These are phyloP conservation scores for Diversispora eburnea DNA, from an alignment of 192 early-diverging fungal species.

Conservation along the genomic window DNA sequence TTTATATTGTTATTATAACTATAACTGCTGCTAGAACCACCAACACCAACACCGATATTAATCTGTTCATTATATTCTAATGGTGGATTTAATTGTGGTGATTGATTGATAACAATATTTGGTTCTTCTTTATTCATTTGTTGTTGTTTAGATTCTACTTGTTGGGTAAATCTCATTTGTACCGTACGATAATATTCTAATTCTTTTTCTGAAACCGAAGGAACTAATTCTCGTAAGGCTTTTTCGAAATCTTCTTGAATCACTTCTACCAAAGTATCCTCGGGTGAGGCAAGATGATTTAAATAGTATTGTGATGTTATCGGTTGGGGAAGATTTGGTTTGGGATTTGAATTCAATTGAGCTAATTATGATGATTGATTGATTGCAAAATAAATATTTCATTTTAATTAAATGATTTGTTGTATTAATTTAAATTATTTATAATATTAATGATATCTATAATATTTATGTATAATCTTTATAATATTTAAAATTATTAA, in stretches of 20 bases:
- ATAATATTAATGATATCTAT: not conserved
- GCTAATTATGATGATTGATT: constrained; percentile 20
- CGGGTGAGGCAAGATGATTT: constrained; percentile 69
- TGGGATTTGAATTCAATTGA: constrained; percentile 28
- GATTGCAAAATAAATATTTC: too few species aligned
- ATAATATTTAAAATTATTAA: not conserved
- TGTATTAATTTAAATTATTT: not conserved
- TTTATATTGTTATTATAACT: too few species aligned
- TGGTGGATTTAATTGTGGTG: too few species aligned
- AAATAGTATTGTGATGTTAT: constrained; percentile 90
- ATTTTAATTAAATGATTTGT: too few species aligned
- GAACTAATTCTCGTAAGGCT: constrained; percentile 82
- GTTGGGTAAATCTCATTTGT: constrained; percentile 69
- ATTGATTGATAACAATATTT: too few species aligned
- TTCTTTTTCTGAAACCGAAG: constrained; percentile 84
- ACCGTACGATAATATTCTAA: constrained; percentile 80
- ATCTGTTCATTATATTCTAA: too few species aligned
- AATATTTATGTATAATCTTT: not conserved
- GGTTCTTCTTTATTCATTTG: too few species aligned
- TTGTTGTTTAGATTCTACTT: constrained; percentile 30
- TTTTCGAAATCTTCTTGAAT: constrained; percentile 75
- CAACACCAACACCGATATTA: too few species aligned
- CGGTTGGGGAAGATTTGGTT: constrained; percentile 49
- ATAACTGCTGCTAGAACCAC: too few species aligned
- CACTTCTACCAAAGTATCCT: constrained; percentile 79